phyloP scores from a whole-genome alignment of 345 rosid species.

The Salix caprea region DNA sequence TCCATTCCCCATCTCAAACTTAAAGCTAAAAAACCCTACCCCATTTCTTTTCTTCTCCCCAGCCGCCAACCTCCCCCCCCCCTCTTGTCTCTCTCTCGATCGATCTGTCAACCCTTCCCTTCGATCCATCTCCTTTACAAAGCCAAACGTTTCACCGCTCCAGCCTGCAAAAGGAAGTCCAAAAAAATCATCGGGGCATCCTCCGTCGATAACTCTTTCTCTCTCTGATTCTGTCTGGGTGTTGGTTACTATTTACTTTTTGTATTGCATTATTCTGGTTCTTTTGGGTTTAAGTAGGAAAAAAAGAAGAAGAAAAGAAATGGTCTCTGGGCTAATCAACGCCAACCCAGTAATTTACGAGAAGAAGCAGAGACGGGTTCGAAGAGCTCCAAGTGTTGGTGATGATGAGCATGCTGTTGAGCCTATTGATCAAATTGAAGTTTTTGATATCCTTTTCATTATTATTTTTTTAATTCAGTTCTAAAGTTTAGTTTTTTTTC shows the following conservation, averaged over 20 bases:
- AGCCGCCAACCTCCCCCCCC: too few relatives aligned
- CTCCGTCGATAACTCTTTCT: not conserved
- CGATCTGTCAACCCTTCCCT: too few relatives aligned
- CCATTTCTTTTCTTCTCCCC: too few relatives aligned
- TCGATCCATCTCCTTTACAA: too few relatives aligned
- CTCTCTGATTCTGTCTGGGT: not conserved
- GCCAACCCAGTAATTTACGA: conserved; percentile 75
- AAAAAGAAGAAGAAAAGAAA: conserved; percentile 6
- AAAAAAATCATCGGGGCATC: too few relatives aligned
- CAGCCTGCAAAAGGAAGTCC: not conserved
- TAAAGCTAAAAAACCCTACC: too few relatives aligned
- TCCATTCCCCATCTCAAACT: too few relatives aligned
- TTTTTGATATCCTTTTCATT: conserved; percentile 74
- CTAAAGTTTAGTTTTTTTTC: not conserved
- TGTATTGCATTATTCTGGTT: not conserved
- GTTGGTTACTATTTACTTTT: not conserved
- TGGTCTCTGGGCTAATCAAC: conserved; percentile 75
- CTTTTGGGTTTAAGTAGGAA: not conserved
- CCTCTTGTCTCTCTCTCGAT: too few relatives aligned
- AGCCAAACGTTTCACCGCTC: not conserved
- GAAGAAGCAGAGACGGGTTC: conserved; percentile 59
- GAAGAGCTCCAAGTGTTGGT: conserved; percentile 20
- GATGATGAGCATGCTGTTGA: conserved; percentile 69
- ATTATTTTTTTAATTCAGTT: not conserved
- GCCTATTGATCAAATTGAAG: conserved; percentile 77